These are phyloP conservation scores for Neophaeococcomyces aloes DNA, from an alignment of 2,329 filamentous ascomycete species.

Conservation along the genomic window DNA sequence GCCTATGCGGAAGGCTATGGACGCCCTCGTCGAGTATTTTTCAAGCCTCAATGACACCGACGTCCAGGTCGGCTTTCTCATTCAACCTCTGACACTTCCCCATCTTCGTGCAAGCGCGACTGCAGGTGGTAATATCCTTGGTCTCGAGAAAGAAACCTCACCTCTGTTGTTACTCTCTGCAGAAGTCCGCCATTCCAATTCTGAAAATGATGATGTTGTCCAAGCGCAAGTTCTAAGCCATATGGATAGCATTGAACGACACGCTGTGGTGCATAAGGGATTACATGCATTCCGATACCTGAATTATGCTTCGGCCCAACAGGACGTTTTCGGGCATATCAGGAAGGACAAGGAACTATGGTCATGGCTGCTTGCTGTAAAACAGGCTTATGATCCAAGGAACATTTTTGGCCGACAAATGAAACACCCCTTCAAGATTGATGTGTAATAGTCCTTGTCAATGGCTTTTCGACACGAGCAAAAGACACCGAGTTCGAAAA, in stretches of 20 bases:
- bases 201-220: background rate
- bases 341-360: background rate
- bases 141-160: background rate
- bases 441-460: too few relatives aligned
- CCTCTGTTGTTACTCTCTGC: background rate
- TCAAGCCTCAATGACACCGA: background rate
- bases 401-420: slow-evolving; percentile 1
- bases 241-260: background rate
- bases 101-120: background rate
- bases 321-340: slow-evolving; percentile 16
- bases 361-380: background rate
- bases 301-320: slow-evolving; percentile 30
- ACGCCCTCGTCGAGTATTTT: background rate
- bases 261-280: background rate
- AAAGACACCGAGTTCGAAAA: too few relatives aligned
- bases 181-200: background rate
- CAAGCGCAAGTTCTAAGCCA: background rate
- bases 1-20: background rate
- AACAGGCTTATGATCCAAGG: background rate
- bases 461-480: too few relatives aligned
- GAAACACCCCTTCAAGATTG: background rate
- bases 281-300: slow-evolving; percentile 28
- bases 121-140: background rate
- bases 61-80: background rate
- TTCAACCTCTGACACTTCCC: background rate